A percentile compares a stretch with the other conserved stretches of the same genome.
These are phyloP conservation scores for Ustilago bromivora DNA, from an alignment of 1,284 basidiomycete species.

Conservation along the genomic window DNA sequence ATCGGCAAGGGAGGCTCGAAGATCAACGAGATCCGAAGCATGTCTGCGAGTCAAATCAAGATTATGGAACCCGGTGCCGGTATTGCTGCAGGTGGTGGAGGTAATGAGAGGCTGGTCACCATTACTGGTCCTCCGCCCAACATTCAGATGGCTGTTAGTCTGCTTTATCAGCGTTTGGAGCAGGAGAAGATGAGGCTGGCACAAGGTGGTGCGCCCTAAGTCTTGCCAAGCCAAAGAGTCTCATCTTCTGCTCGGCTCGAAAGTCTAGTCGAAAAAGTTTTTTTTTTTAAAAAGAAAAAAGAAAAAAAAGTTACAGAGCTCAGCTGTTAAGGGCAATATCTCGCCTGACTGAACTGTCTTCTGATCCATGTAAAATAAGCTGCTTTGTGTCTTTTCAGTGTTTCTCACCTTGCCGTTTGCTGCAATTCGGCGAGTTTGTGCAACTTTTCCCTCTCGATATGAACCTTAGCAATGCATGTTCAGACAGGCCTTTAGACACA, in stretches of 20 bases:
- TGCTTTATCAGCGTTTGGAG: slow-evolving; percentile 81
- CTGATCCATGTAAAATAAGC: neutral
- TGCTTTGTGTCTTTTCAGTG: neutral
- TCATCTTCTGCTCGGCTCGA: neutral
- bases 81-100: slow-evolving; percentile 69
- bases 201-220: slow-evolving; percentile 41
- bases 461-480: too few relatives aligned
- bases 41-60: slow-evolving; percentile 94
- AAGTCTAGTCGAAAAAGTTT: too few relatives aligned
- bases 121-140: slow-evolving; percentile 83
- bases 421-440: neutral
- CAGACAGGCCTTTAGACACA: too few relatives aligned
- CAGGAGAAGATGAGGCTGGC: slow-evolving; percentile 67
- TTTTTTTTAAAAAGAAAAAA: too few relatives aligned
- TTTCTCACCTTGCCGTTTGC: neutral
- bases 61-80: slow-evolving; percentile 87
- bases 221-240: neutral
- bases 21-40: slow-evolving; percentile 97
- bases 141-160: slow-evolving; percentile 94
- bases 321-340: too few relatives aligned
- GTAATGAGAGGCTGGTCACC: slow-evolving; percentile 71
- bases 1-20: slow-evolving; percentile 98
- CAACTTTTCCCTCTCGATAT: too few relatives aligned
- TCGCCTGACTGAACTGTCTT: too few relatives aligned
- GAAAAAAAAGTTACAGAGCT: too few relatives aligned